Evolutionary conservation across 1,284 basidiomycete genomes (phyloP).

Genomic region (Ceratobasidium sp.): DNA sequence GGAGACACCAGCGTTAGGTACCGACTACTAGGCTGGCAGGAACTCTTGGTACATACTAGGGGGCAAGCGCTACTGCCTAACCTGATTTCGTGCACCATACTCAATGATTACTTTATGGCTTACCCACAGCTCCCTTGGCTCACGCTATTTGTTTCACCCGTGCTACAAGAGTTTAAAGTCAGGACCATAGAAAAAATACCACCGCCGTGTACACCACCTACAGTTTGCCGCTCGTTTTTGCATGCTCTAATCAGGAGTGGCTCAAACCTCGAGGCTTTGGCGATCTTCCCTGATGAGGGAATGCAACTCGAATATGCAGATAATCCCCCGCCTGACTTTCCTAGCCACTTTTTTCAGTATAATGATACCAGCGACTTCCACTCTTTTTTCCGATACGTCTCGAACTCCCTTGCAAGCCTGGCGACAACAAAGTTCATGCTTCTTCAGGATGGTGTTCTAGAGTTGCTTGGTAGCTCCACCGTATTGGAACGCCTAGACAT

Average conservation of each 20-base stretch:
- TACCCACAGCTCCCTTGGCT: not conserved
- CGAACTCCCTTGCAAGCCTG: not conserved
- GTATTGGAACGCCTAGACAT: not conserved
- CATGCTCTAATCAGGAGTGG: not conserved
- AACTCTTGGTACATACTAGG: not conserved
- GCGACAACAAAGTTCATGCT: constrained; percentile 1
- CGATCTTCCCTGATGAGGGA: not conserved
- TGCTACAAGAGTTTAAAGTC: not conserved
- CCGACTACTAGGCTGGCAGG: not conserved
- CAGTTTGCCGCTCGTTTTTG: not conserved
- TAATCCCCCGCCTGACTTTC: too few species aligned
- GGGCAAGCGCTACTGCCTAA: not conserved
- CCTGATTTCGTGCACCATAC: not conserved
- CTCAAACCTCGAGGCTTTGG: not conserved
- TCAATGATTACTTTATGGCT: not conserved
- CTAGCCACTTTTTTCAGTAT: too few species aligned
- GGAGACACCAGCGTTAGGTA: not conserved
- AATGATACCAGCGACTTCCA: not conserved
- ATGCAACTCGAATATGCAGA: not conserved
- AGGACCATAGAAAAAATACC: not conserved
- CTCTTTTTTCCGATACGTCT: not conserved
- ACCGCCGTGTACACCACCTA: not conserved
- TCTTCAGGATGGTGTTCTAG: not conserved
- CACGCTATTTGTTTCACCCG: not conserved
- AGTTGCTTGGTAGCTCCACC: not conserved